A percentile compares a stretch with the other conserved stretches of the same genome.
These are phyloP conservation scores for Wickerhamiella nectarea DNA, from an alignment of 805 yeast species.

Conservation along the genomic window DNA sequence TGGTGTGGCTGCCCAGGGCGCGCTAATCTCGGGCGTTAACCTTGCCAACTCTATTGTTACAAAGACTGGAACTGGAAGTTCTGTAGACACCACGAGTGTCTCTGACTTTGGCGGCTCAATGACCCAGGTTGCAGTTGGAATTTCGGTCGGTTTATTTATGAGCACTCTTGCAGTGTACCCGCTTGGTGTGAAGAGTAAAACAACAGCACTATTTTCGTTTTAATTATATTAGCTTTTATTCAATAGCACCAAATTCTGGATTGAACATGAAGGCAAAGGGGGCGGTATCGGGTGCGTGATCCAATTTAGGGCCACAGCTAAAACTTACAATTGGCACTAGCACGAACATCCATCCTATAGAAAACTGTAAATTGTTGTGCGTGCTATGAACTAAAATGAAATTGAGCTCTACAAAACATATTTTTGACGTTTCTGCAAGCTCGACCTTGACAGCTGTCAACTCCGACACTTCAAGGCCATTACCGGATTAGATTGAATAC, in stretches of 20 bases:
- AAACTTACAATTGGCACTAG: not conserved
- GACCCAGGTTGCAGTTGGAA: conserved; percentile 89
- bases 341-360: too few species aligned
- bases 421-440: too few species aligned
- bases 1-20: conserved; percentile 84
- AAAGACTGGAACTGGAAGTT: conserved; percentile 16
- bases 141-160: conserved; percentile 84
- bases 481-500: too few species aligned
- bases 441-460: too few species aligned
- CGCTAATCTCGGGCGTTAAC: conserved; percentile 64
- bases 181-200: conserved; percentile 57
- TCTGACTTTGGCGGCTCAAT: conserved; percentile 39
- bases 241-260: too few species aligned
- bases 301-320: too few species aligned
- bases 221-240: not conserved
- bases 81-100: conserved; percentile 17
- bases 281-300: too few species aligned
- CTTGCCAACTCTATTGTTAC: conserved; percentile 56
- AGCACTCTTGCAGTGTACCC: conserved; percentile 88
- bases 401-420: too few species aligned
- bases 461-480: too few species aligned
- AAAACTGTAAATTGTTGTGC: too few species aligned
- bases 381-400: too few species aligned
- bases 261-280: not conserved
- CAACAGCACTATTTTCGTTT: conserved; percentile 67